phyloP scores from a whole-genome alignment of 192 early-diverging fungal species.

The Backusella circina region DNA sequence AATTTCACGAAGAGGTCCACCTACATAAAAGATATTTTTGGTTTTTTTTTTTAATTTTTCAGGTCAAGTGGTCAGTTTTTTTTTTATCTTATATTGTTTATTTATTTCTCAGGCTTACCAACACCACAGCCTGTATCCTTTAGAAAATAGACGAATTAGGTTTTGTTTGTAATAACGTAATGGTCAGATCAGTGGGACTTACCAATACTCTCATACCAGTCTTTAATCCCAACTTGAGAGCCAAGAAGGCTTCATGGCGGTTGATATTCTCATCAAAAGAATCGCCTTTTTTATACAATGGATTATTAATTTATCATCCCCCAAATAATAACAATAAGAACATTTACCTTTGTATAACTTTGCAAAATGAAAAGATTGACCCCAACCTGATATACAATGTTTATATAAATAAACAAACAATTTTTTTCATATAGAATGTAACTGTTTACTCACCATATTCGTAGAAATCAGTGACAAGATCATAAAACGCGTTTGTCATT shows the following conservation, averaged over 20 bases:
- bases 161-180: not conserved
- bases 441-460: conserved; percentile 38
- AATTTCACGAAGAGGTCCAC: conserved; percentile 85
- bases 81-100: no score
- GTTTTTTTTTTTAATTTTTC: not conserved
- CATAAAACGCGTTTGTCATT: conserved; percentile 44
- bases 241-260: conserved; percentile 81
- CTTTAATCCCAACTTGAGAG: conserved; percentile 60
- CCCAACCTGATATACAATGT: conserved; percentile 55
- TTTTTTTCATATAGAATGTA: not conserved
- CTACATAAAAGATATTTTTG: not conserved
- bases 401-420: not conserved
- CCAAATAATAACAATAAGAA: not conserved
- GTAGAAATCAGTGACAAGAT: conserved; percentile 44
- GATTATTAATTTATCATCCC: not conserved
- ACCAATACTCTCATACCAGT: conserved; percentile 65
- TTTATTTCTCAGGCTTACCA: conserved; percentile 37
- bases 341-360: conserved; percentile 56
- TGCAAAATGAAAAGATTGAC: conserved; percentile 87
- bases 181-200: conserved; percentile 37
- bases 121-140: conserved; percentile 92
- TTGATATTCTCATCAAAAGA: conserved; percentile 74
- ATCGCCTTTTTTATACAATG: conserved; percentile 40
- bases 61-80: not conserved
- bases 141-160: not conserved